Base-by-base conservation (phyloP, 2,329 filamentous ascomycete species). In the Ustulina deusta region DNA sequence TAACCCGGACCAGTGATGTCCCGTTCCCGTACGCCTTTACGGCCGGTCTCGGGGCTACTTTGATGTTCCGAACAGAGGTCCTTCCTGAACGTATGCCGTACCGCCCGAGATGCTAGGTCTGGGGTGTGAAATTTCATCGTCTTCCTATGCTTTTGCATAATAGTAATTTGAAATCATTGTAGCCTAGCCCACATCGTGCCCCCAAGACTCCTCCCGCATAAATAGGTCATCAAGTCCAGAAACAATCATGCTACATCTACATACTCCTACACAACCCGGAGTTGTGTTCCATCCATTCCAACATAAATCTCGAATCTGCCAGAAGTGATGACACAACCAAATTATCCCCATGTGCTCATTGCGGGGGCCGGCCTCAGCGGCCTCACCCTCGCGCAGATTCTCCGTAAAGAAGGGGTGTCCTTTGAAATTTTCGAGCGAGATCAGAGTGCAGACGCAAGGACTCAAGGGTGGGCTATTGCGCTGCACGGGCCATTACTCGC, bases 351-450 rank as follows among this genome's bases (percentile, higher is more conserved):
- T 27, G 64, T 72, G 11, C 63, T 72, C 13, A 71, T 72, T 32
- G 55, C 61, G 20, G 70, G 70, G 3, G 70, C 66, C 4, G 70
- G 69, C 7, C 32, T 72, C 7, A 63, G 66, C 4, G 70, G 70
- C 1, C 57, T 72, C 44, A 44, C 61, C n/a, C 64, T 72, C 20
- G 70, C 70, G 15, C 70, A 72, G 40, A 36, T 27, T 15, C 60
- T 72, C 4, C 61, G 64, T 1, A 71, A 68, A 55, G 57, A 69
- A 38, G 64, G 62, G 1, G 55, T 72, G 20, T 66, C 70, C 0
- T 72, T 61, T 36, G 61, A 68, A 29, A 66, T 71, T 34, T 72
- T 71, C 34, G 70, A 72, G 44, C 54, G 70, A 2, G 70, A 72
- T 46, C 22, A 36, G 6, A 46, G 40, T 6, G 38, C 46, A n/a